Evolutionary conservation across 2,329 filamentous ascomycete genomes (phyloP).

Genomic region (Sordariomycetes sp.): DNA sequence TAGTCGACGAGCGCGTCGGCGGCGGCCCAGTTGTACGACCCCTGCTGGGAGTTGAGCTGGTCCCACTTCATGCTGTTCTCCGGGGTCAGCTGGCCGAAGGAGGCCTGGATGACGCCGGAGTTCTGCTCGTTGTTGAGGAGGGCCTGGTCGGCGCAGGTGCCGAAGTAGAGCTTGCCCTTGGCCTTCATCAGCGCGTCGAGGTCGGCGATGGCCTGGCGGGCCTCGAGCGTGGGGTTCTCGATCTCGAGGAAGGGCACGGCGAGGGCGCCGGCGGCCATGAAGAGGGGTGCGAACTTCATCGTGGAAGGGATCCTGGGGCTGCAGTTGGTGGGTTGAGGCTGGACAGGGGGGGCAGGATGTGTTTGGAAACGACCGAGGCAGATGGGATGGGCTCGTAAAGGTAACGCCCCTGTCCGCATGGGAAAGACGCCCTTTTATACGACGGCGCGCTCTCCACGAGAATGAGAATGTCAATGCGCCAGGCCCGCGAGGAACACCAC

Average conservation of each 20-base stretch:
- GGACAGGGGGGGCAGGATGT: not conserved
- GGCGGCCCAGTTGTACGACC: conserved; percentile 42
- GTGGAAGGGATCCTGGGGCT: not conserved
- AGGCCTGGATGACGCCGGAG: conserved; percentile 38
- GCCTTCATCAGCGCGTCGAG: conserved; percentile 2
- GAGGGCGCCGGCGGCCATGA: conserved; percentile 4
- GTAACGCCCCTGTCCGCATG: not conserved
- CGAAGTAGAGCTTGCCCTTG: conserved; percentile 53
- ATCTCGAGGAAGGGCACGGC: conserved; percentile 4
- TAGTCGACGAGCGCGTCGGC: conserved; percentile 51
- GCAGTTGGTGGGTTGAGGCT: not conserved
- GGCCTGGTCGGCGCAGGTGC: conserved; percentile 43
- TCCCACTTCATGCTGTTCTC: conserved; percentile 69
- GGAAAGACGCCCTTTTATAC: not conserved
- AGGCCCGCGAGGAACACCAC: too few relatives aligned
- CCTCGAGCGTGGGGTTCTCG: not conserved
- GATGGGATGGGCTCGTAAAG: not conserved
- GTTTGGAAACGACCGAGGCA: not conserved
- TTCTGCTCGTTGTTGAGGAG: conserved; percentile 38
- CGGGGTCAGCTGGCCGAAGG: conserved; percentile 55
- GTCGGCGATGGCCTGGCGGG: conserved; percentile 4
- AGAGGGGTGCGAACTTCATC: conserved; percentile 1
- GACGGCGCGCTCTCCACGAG: not conserved
- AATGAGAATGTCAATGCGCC: not conserved
- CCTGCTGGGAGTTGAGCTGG: conserved; percentile 33